These are phyloP conservation scores for Colletotrichum musae DNA, from an alignment of 2,329 filamentous ascomycete species.

Conservation along the genomic window DNA sequence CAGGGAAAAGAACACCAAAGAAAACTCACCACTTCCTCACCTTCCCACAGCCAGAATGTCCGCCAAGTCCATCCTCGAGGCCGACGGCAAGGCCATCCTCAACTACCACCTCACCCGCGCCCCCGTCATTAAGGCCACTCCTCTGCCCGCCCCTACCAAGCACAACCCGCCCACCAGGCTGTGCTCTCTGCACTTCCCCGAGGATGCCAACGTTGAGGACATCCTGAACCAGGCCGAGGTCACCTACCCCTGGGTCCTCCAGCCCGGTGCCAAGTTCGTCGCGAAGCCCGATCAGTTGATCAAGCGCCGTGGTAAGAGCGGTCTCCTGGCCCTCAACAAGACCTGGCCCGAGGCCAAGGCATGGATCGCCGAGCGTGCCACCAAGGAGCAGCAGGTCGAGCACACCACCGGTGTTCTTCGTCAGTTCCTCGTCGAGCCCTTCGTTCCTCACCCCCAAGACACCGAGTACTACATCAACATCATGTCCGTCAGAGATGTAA, in stretches of 20 bases:
- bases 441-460: constrained; percentile 93
- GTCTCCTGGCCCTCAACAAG: constrained; percentile 96
- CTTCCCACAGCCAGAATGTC: constrained; percentile 55
- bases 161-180: constrained; percentile 95
- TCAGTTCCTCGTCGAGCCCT: constrained; percentile 98
- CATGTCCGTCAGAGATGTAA: constrained; percentile 99
- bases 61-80: constrained; percentile 96
- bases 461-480: constrained; percentile 99
- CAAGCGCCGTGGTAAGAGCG: constrained; percentile 99
- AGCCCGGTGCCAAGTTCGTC: constrained; percentile 89
- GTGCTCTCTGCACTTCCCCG: constrained; percentile 92
- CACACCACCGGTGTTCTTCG: constrained; percentile 88
- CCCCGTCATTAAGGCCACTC: constrained; percentile 96
- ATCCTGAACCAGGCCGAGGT: constrained; percentile 96
- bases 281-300: constrained; percentile 99
- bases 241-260: constrained; percentile 96
- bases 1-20: constrained; percentile 34
- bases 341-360: constrained; percentile 93
- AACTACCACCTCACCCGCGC: constrained; percentile 99
- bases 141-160: constrained; percentile 84
- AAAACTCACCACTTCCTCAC: constrained; percentile 30
- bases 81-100: constrained; percentile 99
- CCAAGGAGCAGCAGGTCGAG: constrained; percentile 95
- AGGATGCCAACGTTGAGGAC: constrained; percentile 84
- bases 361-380: constrained; percentile 93